Conservation (phyloP, 2,329 filamentous ascomycete genomes). For the Ophiosphaerella narmari region DNA sequence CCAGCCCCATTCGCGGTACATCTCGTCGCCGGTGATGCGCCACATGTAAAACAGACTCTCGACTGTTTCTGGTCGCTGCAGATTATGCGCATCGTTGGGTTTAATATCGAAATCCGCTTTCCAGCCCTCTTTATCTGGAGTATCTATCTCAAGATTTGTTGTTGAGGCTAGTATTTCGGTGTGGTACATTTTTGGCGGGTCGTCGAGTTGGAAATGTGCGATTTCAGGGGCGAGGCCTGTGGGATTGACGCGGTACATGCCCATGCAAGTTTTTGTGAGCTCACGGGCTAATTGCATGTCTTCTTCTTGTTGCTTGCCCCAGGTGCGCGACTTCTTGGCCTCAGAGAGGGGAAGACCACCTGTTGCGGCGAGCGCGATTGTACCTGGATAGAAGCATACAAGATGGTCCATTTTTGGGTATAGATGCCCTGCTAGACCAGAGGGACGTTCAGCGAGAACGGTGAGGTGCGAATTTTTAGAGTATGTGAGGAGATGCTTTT, state of each 20-base stretch:
- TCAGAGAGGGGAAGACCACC: slow-evolving; percentile 75
- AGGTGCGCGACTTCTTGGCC: slow-evolving; percentile 70
- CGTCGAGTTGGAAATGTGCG: slow-evolving; percentile 79
- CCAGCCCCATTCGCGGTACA: slow-evolving; percentile 97
- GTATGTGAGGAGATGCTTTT: slow-evolving; percentile 91
- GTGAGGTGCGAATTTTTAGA: slow-evolving; percentile 79
- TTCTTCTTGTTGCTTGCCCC: slow-evolving; percentile 79
- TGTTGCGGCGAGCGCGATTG: slow-evolving; percentile 87
- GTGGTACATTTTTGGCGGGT: slow-evolving; percentile 66
- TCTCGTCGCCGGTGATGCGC: slow-evolving; percentile 88
- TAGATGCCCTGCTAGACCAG: slow-evolving; percentile 68
- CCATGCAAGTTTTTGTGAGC: slow-evolving; percentile 96
- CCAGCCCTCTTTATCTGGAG: slow-evolving; percentile 63
- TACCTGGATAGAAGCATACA: slow-evolving; percentile 96
- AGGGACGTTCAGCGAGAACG: slow-evolving; percentile 84
- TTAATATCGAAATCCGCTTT: slow-evolving; percentile 80
- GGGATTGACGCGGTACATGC: slow-evolving; percentile 88
- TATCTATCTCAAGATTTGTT: slow-evolving; percentile 34
- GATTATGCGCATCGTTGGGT: slow-evolving; percentile 82
- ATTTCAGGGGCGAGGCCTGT: slow-evolving; percentile 96
- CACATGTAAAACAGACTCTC: slow-evolving; percentile 98
- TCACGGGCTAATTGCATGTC: slow-evolving; percentile 88
- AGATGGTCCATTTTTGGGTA: slow-evolving; percentile 97
- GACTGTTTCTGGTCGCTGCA: slow-evolving; percentile 95
- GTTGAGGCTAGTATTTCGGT: slow-evolving; percentile 53